phyloP scores from a whole-genome alignment of 768 basidiomycete species.

The Boletus pseudo-olivaceus region DNA sequence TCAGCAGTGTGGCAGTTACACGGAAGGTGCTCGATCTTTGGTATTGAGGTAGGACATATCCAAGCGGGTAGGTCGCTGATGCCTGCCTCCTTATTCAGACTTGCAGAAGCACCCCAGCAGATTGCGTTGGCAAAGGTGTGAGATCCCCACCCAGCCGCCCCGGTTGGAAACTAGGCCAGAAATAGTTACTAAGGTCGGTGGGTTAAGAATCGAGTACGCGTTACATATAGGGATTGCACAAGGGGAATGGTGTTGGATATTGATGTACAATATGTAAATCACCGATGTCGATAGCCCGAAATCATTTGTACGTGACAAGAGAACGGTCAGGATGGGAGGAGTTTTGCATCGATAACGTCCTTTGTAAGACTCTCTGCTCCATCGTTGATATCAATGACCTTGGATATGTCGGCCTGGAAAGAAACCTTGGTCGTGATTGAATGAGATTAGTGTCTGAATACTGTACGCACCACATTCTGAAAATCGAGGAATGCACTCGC shows the following conservation, averaged over 20 bases:
- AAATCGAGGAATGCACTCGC: constrained; percentile 81
- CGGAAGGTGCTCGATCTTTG: not conserved
- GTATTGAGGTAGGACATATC: not conserved
- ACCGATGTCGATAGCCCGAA: not conserved
- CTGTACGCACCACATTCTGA: constrained; percentile 61
- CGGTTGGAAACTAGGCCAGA: constrained; percentile 5
- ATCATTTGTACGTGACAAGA: not conserved
- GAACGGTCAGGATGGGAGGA: constrained; percentile 30
- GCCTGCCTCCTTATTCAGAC: not conserved
- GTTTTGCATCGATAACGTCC: constrained; percentile 60
- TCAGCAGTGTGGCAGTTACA: not conserved
- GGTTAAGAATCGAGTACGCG: not conserved
- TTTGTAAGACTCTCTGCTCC: constrained; percentile 80
- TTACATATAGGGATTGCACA: not conserved
- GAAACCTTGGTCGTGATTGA: not conserved
- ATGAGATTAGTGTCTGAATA: not conserved
- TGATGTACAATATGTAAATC: not conserved
- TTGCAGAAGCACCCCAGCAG: not conserved
- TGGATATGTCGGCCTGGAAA: constrained; percentile 67
- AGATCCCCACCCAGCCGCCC: not conserved
- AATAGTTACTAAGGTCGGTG: not conserved
- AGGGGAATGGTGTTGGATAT: not conserved
- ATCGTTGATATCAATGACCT: constrained; percentile 78
- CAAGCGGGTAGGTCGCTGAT: not conserved
- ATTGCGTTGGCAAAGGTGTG: not conserved